Conservation (phyloP, 1,284 basidiomycete genomes). For the Ustilago xerochloae region DNA sequence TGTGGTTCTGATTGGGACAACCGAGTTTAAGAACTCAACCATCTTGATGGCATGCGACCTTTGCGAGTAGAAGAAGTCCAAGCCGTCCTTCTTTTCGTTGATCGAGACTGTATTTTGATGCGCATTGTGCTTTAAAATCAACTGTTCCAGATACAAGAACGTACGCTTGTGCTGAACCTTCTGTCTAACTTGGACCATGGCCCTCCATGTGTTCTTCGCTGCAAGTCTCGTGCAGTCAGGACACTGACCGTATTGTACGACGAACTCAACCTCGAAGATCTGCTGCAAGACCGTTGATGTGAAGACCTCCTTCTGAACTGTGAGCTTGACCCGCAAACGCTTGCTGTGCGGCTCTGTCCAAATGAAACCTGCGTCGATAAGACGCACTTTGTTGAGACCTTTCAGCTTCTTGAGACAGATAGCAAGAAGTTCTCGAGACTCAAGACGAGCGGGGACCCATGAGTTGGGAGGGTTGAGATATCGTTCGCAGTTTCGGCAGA, state of each 20-base stretch:
- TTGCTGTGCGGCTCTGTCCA: conserved; percentile 99
- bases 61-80: conserved; percentile 95
- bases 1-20: conserved; percentile 88
- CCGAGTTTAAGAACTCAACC: conserved; percentile 90
- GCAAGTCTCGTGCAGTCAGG: conserved; percentile 91
- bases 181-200: conserved; percentile 94
- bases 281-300: conserved; percentile 96
- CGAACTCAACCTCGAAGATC: conserved; percentile 94
- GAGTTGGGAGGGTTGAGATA: conserved; percentile 90
- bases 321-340: conserved; percentile 89
- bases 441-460: conserved; percentile 87
- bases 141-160: conserved; percentile 95
- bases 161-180: conserved; percentile 91
- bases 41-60: conserved; percentile 94
- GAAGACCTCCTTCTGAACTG: conserved; percentile 98
- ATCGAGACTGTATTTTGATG: conserved; percentile 96
- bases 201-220: conserved; percentile 99
- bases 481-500: conserved; percentile 94
- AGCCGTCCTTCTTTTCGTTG: conserved; percentile 90
- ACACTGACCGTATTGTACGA: conserved; percentile 96
- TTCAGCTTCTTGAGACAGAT: conserved; percentile 87
- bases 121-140: conserved; percentile 94
- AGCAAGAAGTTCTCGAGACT: conserved; percentile 88
- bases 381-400: conserved; percentile 89
- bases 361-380: conserved; percentile 97